Conservation (phyloP, 139 green algal species). For the Picochlorum sp. region DNA sequence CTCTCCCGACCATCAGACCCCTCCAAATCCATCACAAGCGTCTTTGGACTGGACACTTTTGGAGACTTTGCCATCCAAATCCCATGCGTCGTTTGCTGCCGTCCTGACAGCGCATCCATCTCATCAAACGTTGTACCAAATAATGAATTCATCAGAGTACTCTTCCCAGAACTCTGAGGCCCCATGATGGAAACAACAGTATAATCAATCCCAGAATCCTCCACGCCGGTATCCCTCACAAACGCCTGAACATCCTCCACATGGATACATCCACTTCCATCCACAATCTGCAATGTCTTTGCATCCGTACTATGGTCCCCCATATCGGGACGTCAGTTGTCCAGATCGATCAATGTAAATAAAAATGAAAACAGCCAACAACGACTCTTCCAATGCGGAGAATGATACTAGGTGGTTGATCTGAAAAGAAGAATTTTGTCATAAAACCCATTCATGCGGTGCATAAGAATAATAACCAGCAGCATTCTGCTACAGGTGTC, state of each 20-base stretch:
- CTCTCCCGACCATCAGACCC: slow-evolving; percentile 63
- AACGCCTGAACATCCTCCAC: slow-evolving; percentile 32
- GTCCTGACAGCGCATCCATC: slow-evolving; percentile 87
- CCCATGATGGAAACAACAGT: slow-evolving; percentile 94
- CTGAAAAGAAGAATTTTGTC: no score
- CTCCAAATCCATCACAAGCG: slow-evolving; percentile 94
- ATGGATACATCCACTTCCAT: slow-evolving; percentile 50
- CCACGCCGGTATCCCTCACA: slow-evolving; percentile 25
- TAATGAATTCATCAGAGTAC: slow-evolving; percentile 83
- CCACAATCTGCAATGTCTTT: slow-evolving; percentile 50
- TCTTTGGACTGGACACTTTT: slow-evolving; percentile 53
- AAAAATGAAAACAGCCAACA: no score
- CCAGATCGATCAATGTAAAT: no score
- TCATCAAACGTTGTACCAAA: slow-evolving; percentile 89
- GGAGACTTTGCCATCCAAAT: slow-evolving; percentile 73
- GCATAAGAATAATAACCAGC: no score
- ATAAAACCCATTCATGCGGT: no score
- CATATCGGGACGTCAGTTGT: no score
- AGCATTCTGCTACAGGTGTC: no score
- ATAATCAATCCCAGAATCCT: slow-evolving; percentile 55
- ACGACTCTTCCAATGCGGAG: no score
- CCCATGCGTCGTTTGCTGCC: slow-evolving; percentile 81
- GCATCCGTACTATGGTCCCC: neutral
- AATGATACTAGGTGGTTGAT: no score
- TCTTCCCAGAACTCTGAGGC: slow-evolving; percentile 89